Base-by-base conservation (phyloP, 352 stramenopile species). In the Achlya hypogyna region DNA sequence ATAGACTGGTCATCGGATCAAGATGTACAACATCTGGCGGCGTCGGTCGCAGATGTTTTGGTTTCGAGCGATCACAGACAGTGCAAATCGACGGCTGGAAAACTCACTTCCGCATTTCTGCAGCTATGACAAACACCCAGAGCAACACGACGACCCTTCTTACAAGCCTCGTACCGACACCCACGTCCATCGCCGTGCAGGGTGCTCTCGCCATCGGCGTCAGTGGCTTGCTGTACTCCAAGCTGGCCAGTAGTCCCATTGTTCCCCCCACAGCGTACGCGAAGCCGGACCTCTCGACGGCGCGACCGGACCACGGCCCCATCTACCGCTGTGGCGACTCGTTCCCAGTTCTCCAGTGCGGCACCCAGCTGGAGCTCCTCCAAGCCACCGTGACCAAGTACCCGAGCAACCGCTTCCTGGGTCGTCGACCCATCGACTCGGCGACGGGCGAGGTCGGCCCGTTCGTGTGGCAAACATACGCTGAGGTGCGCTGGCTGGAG, bases 401-500 rank as follows among this genome's bases (percentile, higher is more conserved):
- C 49, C 49, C 49, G 14, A 49, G 58, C 29, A 32, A 34, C 16
- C 72, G 56, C 25, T 79, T 86, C 29, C 87, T 88, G 35, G 82
- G 82, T 20, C 81, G 71, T 72, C 79, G 79, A n/a, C 72, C 73
- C 49, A 65, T 66, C 22, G 74, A 78, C 0, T 43, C 52, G 3
- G 52, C 54, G 2, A 87, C 71, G 8, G 78, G 75, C 43, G 63
- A 74, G 27, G 75, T 74, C 0, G 77, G 77, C 6, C 34, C 69
- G 2, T 88, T 82, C 74, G 63, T 76, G 52, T 90, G 79, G 79
- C 20, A 84, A 28, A 86, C 70, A 18, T 87, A 85, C 65, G 71
- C 65, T 34, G 27, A 88, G 22, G 76, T 87, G 16, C 29, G 6
- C 16, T 49, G 22, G 6, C 49, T 14, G 6, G 6, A 6, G 6